These are phyloP conservation scores for Pseudocercospora macadamiae DNA, from an alignment of 2,329 filamentous ascomycete genomes.

Conservation along the genomic window DNA sequence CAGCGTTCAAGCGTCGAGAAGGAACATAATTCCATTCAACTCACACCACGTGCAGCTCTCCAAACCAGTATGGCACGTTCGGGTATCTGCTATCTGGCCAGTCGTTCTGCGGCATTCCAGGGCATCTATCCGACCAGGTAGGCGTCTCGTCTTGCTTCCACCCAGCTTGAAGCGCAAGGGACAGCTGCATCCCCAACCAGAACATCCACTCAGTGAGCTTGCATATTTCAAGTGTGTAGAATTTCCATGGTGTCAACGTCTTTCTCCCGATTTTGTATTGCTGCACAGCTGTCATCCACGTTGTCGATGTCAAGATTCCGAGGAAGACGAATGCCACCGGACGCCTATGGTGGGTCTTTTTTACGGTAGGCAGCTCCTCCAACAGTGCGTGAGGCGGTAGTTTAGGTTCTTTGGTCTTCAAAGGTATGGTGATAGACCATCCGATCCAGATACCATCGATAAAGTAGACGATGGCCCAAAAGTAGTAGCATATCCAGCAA, in stretches of 20 bases:
- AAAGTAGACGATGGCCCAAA: neutral
- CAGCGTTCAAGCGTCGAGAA: neutral
- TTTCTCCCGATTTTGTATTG: neutral
- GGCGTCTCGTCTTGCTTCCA: neutral
- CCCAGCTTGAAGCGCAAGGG: neutral
- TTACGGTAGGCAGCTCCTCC: neutral
- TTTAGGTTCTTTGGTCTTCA: neutral
- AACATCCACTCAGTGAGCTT: neutral
- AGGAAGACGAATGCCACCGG: neutral
- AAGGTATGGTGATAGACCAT: neutral
- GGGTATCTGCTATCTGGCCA: neutral
- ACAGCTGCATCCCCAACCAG: neutral
- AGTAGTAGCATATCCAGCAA: neutral
- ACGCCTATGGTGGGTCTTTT: neutral
- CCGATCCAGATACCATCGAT: neutral
- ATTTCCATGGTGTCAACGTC: neutral
- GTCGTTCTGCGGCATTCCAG: neutral
- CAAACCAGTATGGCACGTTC: neutral
- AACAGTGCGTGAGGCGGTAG: neutral
- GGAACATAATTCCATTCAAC: neutral
- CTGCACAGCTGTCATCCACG: neutral
- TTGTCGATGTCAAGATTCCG: neutral
- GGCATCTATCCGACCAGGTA: neutral
- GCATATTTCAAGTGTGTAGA: neutral
- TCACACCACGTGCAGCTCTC: neutral